Base-by-base conservation (phyloP, 2,329 filamentous ascomycete species). In the Escovopsis sp. region DNA sequence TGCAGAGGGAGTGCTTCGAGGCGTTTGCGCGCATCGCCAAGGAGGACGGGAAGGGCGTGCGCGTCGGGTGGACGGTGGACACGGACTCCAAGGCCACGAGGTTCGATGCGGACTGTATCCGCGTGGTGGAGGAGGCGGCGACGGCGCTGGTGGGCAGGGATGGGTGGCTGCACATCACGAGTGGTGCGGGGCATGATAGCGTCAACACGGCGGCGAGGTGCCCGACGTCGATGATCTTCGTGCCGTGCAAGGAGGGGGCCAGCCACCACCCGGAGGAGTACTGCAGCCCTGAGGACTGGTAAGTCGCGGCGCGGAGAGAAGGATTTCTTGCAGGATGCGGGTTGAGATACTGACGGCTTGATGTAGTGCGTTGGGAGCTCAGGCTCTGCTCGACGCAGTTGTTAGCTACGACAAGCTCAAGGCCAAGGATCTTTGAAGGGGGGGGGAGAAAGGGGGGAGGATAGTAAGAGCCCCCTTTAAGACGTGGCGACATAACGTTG, bases 51-150 rank as follows among this genome's bases (percentile, higher is more conserved):
- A 49, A 47, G 5, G 59, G 58, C 0, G 56, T 57, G 2, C 39
- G 76, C 2, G 70, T 79, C 2, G 64, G 74, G 12, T 81, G 78
- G 67, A 64, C 60, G 2, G 62, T 76, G 3, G 77, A 83, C 50
- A 76, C 76, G 36, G 64, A 75, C 40, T 72, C 65, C 2, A 67
- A 71, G 0, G 76, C 76, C 0, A 70, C 76, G 1, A 69, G 68
- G 20, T 86, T 86, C 55, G 68, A 84, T 47, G 58, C 68, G 1
- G 73, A 78, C 47, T 84, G 81, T 50, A 79, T 85, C 40, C 56
- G 64, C 5, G 79, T 76, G 16, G 77, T 84, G 2, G 64, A 71
- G 43, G 61, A 70, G 37, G 74, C 77, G 30, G 75, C 77, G 0
- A 57, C 58, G 33, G 67, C 67, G 3, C 61, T 76, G 7, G 70